Conservation (phyloP, 2,329 filamentous ascomycete genomes). For the Exophiala sideris region DNA sequence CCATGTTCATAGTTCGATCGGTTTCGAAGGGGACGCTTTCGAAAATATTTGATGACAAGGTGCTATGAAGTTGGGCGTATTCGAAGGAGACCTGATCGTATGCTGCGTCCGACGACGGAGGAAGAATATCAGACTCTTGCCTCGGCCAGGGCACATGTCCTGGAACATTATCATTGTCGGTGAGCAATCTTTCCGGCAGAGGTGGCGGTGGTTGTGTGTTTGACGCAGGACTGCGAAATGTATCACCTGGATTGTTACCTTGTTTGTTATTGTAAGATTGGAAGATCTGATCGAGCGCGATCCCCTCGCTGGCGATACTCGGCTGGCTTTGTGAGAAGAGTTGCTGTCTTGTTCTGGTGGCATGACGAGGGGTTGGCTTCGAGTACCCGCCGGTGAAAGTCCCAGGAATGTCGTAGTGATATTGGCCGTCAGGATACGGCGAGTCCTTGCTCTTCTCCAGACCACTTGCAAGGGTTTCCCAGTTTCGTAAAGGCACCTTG, state of each 20-base stretch:
- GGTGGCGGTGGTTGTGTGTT: neutral
- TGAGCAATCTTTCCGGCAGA: neutral
- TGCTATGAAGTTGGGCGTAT: neutral
- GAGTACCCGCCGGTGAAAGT: neutral
- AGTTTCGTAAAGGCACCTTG: neutral
- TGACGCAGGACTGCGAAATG: neutral
- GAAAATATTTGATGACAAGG: neutral
- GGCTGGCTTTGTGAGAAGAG: neutral
- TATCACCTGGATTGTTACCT: neutral
- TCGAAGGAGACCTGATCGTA: neutral
- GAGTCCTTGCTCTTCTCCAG: neutral
- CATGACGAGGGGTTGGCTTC: neutral
- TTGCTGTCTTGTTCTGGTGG: neutral
- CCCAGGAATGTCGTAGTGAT: neutral
- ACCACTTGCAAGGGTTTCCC: neutral
- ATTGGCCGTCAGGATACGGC: neutral
- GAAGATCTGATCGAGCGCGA: neutral
- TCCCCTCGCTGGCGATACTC: neutral
- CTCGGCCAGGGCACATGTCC: neutral
- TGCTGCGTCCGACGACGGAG: neutral
- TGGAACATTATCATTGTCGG: neutral
- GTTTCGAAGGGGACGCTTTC: neutral
- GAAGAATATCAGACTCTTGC: neutral
- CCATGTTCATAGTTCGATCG: neutral
- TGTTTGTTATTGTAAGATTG: neutral